Evolutionary conservation across 2,329 filamentous ascomycete genomes (phyloP).

Genomic region (Phyllosticta ampelicida): DNA sequence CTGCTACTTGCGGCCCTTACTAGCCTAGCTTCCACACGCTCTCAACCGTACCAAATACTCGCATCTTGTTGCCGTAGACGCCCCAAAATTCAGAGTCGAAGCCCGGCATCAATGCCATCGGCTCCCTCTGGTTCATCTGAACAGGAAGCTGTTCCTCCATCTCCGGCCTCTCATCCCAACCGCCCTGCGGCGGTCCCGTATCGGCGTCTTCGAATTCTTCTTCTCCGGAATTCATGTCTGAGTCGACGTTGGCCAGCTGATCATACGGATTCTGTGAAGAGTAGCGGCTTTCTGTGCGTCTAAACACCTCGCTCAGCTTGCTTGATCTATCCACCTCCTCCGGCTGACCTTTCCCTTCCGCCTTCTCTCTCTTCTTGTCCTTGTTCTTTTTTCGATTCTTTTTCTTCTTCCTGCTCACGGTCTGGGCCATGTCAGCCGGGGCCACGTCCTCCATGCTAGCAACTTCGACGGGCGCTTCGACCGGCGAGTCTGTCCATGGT

Average conservation of each 20-base stretch:
- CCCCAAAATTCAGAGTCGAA: slow-evolving; percentile 46
- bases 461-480: background rate
- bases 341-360: no score
- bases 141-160: slow-evolving; percentile 13
- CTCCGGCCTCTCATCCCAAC: slow-evolving; percentile 4
- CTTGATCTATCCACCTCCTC: no score
- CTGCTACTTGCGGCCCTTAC: background rate
- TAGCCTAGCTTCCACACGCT: slow-evolving; percentile 16
- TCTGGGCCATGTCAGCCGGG: background rate
- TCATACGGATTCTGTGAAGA: background rate
- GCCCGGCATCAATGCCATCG: slow-evolving; percentile 40
- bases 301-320: background rate
- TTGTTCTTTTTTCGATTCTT: slow-evolving; percentile 14
- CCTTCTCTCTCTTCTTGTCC: no score
- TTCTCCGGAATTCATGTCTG: background rate
- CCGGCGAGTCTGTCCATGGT: background rate
- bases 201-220: background rate
- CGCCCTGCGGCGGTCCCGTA: background rate
- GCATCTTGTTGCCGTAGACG: slow-evolving; percentile 47
- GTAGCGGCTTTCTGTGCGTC: background rate
- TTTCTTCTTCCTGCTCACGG: slow-evolving; percentile 7
- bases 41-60: slow-evolving; percentile 51
- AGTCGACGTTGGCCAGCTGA: background rate
- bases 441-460: background rate
- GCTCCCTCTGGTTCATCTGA: background rate